phyloP scores from a whole-genome alignment of 129 eudicot species.

The Tanacetum coccineum region DNA sequence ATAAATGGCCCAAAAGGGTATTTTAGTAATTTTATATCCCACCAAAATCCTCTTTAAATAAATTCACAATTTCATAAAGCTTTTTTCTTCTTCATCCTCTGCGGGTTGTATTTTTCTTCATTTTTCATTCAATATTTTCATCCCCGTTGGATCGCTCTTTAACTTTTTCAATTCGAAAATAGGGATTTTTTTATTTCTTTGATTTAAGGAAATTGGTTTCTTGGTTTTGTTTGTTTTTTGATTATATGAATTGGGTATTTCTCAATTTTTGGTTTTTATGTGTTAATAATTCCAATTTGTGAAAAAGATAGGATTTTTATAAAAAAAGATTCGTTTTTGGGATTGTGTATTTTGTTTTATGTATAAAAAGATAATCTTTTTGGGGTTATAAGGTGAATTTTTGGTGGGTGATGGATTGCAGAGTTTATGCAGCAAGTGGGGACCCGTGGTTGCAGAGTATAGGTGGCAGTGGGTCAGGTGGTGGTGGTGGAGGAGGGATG shows the following conservation, averaged over 20 bases:
- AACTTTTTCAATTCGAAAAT: background rate
- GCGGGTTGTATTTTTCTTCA: conserved; percentile 29
- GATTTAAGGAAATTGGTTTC: conserved; percentile 4
- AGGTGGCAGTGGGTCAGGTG: conserved; percentile 34
- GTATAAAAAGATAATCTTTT: background rate
- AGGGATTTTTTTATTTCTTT: background rate
- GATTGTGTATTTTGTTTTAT: conserved; percentile 17
- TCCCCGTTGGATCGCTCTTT: conserved; percentile 25
- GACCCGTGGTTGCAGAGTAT: conserved; percentile 50
- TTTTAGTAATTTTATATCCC: conserved; percentile 43
- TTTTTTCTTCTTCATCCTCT: conserved; percentile 44
- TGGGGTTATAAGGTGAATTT: conserved; percentile 23
- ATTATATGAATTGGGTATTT: conserved; percentile 13
- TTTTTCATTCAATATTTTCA: conserved; percentile 22
- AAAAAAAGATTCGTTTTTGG: background rate
- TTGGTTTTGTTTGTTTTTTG: background rate
- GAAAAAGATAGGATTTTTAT: conserved; percentile 4
- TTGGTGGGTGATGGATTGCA: conserved; percentile 80
- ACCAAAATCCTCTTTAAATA: conserved; percentile 30
- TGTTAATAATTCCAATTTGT: background rate
- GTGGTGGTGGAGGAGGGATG: conserved; percentile 33
- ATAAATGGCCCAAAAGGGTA: conserved; percentile 17
- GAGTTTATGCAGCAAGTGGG: conserved; percentile 42
- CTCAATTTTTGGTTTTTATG: conserved; percentile 13
- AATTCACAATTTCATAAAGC: conserved; percentile 2